Evolutionary conservation across 2,329 filamentous ascomycete genomes (phyloP).

Genomic region (Ramularia endophylla): DNA sequence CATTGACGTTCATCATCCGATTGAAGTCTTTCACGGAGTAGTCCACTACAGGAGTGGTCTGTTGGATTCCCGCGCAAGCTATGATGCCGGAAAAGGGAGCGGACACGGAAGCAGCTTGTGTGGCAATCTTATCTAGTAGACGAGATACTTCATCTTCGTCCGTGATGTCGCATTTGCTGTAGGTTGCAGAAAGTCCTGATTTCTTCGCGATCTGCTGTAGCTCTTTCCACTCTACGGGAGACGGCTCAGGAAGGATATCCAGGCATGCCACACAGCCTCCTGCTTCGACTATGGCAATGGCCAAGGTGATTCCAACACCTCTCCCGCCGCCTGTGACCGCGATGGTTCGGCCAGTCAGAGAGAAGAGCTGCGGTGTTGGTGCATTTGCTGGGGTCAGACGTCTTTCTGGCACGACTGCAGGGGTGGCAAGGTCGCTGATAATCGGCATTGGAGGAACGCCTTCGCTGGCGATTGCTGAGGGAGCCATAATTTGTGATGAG

Average conservation of each 20-base stretch:
- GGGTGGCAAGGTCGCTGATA: slow-evolving; percentile 20
- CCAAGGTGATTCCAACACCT: slow-evolving; percentile 27
- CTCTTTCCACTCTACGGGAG: slow-evolving; percentile 55
- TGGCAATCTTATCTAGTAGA: slow-evolving; percentile 57
- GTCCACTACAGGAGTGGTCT: slow-evolving; percentile 25
- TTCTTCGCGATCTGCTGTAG: slow-evolving; percentile 54
- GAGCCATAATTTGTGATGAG: not conserved
- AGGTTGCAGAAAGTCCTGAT: slow-evolving; percentile 59
- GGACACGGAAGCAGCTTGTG: slow-evolving; percentile 59
- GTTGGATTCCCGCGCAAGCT: slow-evolving; percentile 25
- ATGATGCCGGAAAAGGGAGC: slow-evolving; percentile 52
- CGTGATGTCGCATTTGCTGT: slow-evolving; percentile 71
- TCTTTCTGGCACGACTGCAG: slow-evolving; percentile 20
- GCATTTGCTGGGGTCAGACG: slow-evolving; percentile 19
- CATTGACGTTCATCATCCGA: slow-evolving; percentile 34
- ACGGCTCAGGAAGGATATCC: slow-evolving; percentile 46
- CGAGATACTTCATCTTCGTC: slow-evolving; percentile 47
- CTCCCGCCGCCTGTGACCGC: slow-evolving; percentile 27
- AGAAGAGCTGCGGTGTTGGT: slow-evolving; percentile 20
- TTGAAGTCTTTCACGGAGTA: slow-evolving; percentile 31
- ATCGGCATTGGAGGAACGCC: slow-evolving; percentile 15
- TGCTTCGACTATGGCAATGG: slow-evolving; percentile 25
- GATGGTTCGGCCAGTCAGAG: slow-evolving; percentile 19
- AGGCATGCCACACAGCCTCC: slow-evolving; percentile 27
- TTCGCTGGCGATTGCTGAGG: not conserved